Conservation (phyloP, 306 rosid genomes). For the Ceratonia siliqua region DNA sequence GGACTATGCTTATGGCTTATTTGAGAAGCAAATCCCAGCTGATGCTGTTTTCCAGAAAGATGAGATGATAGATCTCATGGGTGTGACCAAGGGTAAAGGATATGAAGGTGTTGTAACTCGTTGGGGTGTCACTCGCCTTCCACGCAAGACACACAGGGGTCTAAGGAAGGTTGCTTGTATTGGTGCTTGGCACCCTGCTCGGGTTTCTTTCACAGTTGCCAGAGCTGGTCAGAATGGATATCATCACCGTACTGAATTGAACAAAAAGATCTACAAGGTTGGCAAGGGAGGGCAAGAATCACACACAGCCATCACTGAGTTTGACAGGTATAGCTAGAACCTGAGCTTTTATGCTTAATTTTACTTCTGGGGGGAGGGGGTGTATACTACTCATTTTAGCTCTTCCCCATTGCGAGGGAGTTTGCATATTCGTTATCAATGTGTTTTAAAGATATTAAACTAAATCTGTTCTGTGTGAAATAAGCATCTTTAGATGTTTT, state of each 20-base stretch:
- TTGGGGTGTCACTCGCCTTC: slow-evolving; percentile 94
- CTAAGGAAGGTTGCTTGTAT: slow-evolving; percentile 92
- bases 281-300: slow-evolving; percentile 69
- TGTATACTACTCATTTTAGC: too few species aligned
- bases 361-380: too few species aligned
- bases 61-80: slow-evolving; percentile 86
- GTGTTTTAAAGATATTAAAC: background rate
- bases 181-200: slow-evolving; percentile 96
- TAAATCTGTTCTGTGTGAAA: too few species aligned
- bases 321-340: slow-evolving; percentile 59
- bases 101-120: slow-evolving; percentile 91
- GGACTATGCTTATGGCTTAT: slow-evolving; percentile 69
- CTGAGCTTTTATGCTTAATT: too few species aligned
- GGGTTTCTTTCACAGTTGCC: slow-evolving; percentile 86
- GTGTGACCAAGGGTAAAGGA: slow-evolving; percentile 90
- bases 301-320: slow-evolving; percentile 57
- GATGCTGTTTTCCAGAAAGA: slow-evolving; percentile 85
- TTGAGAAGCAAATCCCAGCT: slow-evolving; percentile 78
- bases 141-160: slow-evolving; percentile 90
- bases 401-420: background rate
- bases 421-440: too few species aligned
- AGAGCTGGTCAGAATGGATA: slow-evolving; percentile 95
- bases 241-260: slow-evolving; percentile 89
- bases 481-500: too few species aligned
- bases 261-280: slow-evolving; percentile 70